Conservation (phyloP, 1,284 basidiomycete species). For the Chondrostereum purpureum region DNA sequence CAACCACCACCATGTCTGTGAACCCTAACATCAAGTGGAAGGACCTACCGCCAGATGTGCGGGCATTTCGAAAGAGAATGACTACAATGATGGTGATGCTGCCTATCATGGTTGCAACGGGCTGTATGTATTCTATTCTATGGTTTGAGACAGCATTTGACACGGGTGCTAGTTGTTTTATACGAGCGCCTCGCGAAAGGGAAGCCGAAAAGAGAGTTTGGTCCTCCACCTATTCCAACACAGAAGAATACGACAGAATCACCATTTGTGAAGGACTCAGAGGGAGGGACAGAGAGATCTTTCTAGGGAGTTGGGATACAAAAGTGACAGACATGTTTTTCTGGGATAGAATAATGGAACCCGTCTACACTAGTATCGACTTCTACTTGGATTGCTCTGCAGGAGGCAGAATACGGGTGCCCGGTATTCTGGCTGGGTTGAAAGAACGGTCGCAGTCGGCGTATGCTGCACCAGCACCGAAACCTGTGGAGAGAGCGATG, state of each 20-base stretch:
- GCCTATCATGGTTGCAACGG: conserved; percentile 13
- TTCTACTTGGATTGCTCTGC: conserved; percentile 3
- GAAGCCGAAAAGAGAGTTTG: conserved; percentile 6
- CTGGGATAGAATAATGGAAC: conserved; percentile 6
- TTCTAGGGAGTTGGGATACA: conserved; percentile 25
- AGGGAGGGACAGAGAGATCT: neutral
- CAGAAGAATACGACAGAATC: too few relatives aligned
- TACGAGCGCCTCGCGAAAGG: conserved; percentile 11
- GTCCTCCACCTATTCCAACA: neutral
- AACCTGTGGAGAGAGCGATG: conserved; percentile 88
- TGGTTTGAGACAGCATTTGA: neutral
- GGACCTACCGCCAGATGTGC: neutral
- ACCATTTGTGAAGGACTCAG: neutral
- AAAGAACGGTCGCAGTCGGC: conserved; percentile 96
- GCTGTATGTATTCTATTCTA: conserved; percentile 5
- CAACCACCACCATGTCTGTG: too few relatives aligned
- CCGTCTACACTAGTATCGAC: conserved; percentile 4
- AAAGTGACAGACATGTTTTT: conserved; percentile 9
- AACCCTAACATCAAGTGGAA: too few relatives aligned
- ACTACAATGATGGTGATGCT: conserved; percentile 10
- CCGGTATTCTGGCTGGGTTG: conserved; percentile 90
- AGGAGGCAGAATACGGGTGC: conserved; percentile 51
- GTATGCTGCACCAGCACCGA: conserved; percentile 83
- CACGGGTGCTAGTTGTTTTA: conserved; percentile 7
- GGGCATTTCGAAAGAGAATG: neutral